Evolutionary conservation across 2,329 filamentous ascomycete species (phyloP), one percentile per base, ranked within the genome.

Genomic region (Hortaea sp.): DNA sequence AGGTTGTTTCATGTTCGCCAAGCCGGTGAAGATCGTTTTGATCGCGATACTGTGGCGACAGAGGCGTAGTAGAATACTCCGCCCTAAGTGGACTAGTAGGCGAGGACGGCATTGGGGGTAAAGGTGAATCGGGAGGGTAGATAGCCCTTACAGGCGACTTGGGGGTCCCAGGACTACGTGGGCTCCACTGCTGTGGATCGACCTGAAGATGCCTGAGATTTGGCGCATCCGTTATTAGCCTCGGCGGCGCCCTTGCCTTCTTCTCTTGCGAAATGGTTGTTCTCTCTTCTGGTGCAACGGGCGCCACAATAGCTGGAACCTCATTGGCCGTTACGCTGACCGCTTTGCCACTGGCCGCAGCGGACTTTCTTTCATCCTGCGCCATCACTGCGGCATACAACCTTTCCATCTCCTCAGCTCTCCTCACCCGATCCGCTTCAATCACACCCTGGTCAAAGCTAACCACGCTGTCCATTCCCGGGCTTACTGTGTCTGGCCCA

Each of bases 301-400:
- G 53, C 31, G 48, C 50, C 11, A 41, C 46, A 30, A 29, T 9
- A 2, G 29, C 29, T 9, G 38, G 38, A 11, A 46, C 43, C 13
- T 35, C 32, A 11, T 27, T 39, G 11, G 9, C 39, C 10, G 30
- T 37, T 5, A 35, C 29, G 7, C 38, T 32, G 3, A 13, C n/a
- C 7, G 13, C 37, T n/a, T 35, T 35, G 32, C 32, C 32, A 9
- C 9, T n/a, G 32, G 32, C 32, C 9, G n/a, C 32, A 13, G 45
- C 9, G 3, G 44, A 39, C 40, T 49, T 39, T 38, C 40, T 68
- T 40, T 73, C 75, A 53, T 95, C 89, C 57, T 94, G 85, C 64
- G 88, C 87, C 81, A 95, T 84, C 53, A 95, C 89, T 55, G 88
- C 84, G 51, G 82, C 88, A 68, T 95, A 97, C 63, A 97, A 81